phyloP scores from a whole-genome alignment of 176 grass and related monocot species.

The Aegilops umbellulata region DNA sequence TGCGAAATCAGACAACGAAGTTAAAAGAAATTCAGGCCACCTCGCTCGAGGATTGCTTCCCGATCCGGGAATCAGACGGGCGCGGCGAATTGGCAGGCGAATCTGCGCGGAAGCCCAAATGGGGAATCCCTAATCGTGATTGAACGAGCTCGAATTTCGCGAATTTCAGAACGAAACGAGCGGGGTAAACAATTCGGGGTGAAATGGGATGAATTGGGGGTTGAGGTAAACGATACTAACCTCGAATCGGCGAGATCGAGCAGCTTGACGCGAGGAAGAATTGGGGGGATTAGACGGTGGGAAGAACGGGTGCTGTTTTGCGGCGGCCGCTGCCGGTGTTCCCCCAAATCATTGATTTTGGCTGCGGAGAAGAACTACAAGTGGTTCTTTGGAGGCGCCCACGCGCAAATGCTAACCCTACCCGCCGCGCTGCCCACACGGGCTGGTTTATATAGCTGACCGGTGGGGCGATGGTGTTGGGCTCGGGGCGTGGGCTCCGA shows the following conservation, averaged over 20 bases:
- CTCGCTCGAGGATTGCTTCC: background rate
- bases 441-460: background rate
- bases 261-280: background rate
- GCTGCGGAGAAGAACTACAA: constrained; percentile 11
- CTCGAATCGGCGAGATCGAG: constrained; percentile 14
- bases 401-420: background rate
- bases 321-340: constrained; percentile 10
- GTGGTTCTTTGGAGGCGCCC: background rate
- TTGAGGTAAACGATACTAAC: background rate
- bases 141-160: background rate
- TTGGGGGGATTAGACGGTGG: background rate
- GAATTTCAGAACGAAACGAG: background rate
- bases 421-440: background rate
- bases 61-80: background rate
- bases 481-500: background rate
- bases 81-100: background rate
- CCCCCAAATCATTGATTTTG: background rate
- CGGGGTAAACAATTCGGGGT: background rate
- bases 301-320: background rate
- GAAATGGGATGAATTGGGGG: background rate
- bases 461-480: background rate
- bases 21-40: background rate
- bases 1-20: constrained; percentile 5
- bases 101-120: background rate
- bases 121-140: background rate